Evolutionary conservation across 2,329 filamentous ascomycete genomes (phyloP).

Genomic region (Exserohilum turcica): DNA sequence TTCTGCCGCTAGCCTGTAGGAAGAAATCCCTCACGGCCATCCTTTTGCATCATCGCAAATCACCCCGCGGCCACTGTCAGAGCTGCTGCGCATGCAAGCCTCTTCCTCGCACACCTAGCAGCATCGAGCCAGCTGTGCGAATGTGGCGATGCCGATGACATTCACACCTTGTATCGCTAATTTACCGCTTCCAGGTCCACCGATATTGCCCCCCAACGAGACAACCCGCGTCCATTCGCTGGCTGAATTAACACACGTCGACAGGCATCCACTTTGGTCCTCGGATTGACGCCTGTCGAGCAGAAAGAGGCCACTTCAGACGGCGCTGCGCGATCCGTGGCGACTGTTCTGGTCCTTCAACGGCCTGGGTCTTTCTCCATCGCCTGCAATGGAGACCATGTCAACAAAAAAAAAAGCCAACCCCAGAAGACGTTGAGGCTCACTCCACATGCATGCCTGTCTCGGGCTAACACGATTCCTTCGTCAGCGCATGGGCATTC

Average conservation of each 20-base stretch:
- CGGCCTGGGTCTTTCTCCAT: slow-evolving; percentile 9
- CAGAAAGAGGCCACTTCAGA: background rate
- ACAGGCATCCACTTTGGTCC: slow-evolving; percentile 1
- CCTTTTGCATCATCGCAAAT: slow-evolving; percentile 20
- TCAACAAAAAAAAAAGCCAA: slow-evolving; percentile 7
- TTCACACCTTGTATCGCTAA: slow-evolving; percentile 6
- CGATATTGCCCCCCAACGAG: slow-evolving; percentile 11
- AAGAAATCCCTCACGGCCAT: slow-evolving; percentile 24
- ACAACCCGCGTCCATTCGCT: slow-evolving; percentile 9
- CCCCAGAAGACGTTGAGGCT: slow-evolving; percentile 13
- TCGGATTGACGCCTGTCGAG: background rate
- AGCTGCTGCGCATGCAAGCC: slow-evolving; percentile 9
- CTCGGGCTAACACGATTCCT: slow-evolving; percentile 10
- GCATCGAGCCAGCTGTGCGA: slow-evolving; percentile 17
- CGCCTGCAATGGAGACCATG: slow-evolving; percentile 13
- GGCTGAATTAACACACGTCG: slow-evolving; percentile 3
- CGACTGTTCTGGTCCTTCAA: slow-evolving; percentile 14
- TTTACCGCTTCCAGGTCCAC: slow-evolving; percentile 11
- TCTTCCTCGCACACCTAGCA: background rate
- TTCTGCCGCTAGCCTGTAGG: slow-evolving; percentile 15
- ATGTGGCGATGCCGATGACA: slow-evolving; percentile 17
- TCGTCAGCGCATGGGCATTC: slow-evolving; percentile 3
- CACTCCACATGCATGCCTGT: slow-evolving; percentile 9
- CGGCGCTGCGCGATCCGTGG: slow-evolving; percentile 6
- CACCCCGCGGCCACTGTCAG: slow-evolving; percentile 12